A percentile compares a stretch with the other conserved stretches of the same genome.
phyloP scores from a whole-genome alignment of 768 basidiomycete genomes.

The Cytidiella melzeri region DNA sequence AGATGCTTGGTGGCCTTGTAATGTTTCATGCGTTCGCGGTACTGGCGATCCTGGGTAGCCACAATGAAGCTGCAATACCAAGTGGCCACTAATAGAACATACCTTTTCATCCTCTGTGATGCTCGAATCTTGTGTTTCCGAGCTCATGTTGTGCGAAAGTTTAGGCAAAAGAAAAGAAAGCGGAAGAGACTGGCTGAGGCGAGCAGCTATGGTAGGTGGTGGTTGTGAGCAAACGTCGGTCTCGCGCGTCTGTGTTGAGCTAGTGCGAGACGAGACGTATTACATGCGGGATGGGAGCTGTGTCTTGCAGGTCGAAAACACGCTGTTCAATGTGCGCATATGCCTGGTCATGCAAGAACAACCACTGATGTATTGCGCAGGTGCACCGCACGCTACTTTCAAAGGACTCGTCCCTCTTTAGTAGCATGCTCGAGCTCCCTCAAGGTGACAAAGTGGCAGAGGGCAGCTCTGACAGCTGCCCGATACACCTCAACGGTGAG shows the following conservation, averaged over 20 bases:
- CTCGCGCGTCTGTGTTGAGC: not conserved
- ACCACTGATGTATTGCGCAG: slow-evolving; percentile 1
- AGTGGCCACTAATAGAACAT: too few relatives aligned
- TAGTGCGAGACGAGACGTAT: slow-evolving; percentile 12
- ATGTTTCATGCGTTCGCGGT: too few relatives aligned
- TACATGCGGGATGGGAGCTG: slow-evolving; percentile 14
- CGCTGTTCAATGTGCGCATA: slow-evolving; percentile 16
- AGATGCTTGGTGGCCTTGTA: too few relatives aligned
- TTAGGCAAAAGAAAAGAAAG: too few relatives aligned
- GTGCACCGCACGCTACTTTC: slow-evolving; percentile 11
- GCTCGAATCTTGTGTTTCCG: too few relatives aligned
- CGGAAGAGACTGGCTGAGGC: slow-evolving; percentile 8
- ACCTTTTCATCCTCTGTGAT: too few relatives aligned
- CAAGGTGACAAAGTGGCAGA: slow-evolving; percentile 49
- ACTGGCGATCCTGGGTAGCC: too few relatives aligned
- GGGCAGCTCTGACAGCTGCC: slow-evolving; percentile 58
- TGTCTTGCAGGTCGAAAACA: slow-evolving; percentile 12
- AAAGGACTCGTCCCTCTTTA: slow-evolving; percentile 44
- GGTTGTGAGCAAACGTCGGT: not conserved
- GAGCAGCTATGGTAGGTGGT: slow-evolving; percentile 1
- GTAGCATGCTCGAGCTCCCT: slow-evolving; percentile 61
- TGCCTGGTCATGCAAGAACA: not conserved
- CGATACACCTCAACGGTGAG: slow-evolving; percentile 59
- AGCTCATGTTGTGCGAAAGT: too few relatives aligned
- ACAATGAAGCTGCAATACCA: too few relatives aligned